Conservation (phyloP, 352 stramenopile species). For the Peronosclerospora sorghi region DNA sequence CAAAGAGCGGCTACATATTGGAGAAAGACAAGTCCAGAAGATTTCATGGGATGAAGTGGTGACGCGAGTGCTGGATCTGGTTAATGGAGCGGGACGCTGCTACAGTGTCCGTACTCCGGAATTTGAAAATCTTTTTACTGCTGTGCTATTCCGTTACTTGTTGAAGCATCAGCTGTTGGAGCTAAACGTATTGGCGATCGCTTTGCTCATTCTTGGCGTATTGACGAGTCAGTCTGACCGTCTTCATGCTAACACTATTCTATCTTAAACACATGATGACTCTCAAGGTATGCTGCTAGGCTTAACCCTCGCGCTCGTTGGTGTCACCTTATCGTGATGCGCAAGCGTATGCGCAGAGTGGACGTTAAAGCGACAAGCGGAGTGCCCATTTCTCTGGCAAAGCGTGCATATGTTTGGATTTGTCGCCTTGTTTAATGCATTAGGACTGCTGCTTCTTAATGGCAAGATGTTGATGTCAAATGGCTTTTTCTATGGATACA, state of each 20-base stretch:
- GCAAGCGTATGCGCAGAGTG: too few species aligned
- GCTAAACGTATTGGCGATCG: too few species aligned
- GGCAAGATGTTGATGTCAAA: too few species aligned
- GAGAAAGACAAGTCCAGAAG: conserved; percentile 70
- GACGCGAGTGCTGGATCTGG: conserved; percentile 65
- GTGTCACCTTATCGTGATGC: conserved; percentile 69
- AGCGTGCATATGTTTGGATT: conserved; percentile 68
- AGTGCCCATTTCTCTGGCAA: conserved; percentile 72
- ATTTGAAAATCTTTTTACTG: conserved; percentile 82
- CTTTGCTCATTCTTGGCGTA: too few species aligned
- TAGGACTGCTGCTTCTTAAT: conserved; percentile 42
- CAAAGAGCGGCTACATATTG: conserved; percentile 84
- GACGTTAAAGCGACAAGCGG: conserved; percentile 60
- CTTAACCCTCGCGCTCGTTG: conserved; percentile 45
- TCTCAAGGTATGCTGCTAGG: conserved; percentile 24
- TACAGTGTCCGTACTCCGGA: conserved; percentile 84
- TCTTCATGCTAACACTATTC: too few species aligned
- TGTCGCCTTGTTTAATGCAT: conserved; percentile 63
- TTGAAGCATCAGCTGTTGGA: conserved; percentile 54
- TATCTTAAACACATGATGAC: not conserved
- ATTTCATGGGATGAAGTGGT: conserved; percentile 87
- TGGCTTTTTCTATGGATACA: conserved; percentile 75
- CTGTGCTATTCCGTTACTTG: conserved; percentile 70
- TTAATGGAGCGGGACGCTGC: conserved; percentile 44
- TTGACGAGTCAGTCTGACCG: conserved; percentile 74